Conservation (phyloP, 2,329 filamentous ascomycete genomes). For the Grosmannia serpens region DNA sequence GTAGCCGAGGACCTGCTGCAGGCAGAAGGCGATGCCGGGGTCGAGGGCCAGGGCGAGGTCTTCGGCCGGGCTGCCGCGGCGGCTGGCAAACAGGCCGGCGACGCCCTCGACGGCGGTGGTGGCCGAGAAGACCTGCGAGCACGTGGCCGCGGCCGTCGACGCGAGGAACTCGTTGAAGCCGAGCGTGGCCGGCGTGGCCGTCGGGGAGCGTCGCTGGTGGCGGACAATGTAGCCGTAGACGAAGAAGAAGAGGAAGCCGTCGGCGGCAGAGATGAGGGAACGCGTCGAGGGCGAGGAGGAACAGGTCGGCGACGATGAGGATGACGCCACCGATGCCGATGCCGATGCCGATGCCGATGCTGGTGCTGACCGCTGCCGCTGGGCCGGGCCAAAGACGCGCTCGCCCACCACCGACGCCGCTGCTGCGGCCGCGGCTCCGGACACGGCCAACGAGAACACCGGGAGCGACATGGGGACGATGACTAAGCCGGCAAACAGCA, state of each 20-base stretch:
- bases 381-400: conserved; percentile 48
- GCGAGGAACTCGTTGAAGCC: conserved; percentile 23
- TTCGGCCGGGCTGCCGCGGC: conserved; percentile 70
- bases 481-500: not conserved
- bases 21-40: conserved; percentile 73
- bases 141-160: conserved; percentile 32
- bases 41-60: conserved; percentile 72
- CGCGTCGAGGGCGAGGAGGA: not conserved
- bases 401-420: conserved; percentile 71
- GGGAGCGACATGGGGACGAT: conserved; percentile 36
- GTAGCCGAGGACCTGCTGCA: conserved; percentile 51
- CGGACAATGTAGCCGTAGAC: conserved; percentile 49
- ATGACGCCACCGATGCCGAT: not conserved
- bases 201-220: conserved; percentile 6
- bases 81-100: conserved; percentile 57
- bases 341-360: not conserved
- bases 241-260: conserved; percentile 80
- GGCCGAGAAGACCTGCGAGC: conserved; percentile 26
- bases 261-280: conserved; percentile 30
- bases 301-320: not conserved
- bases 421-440: conserved; percentile 67
- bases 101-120: conserved; percentile 46
- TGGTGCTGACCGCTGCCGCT: not conserved
- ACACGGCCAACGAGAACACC: conserved; percentile 70
- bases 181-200: conserved; percentile 7